phyloP scores from a whole-genome alignment of 208 protist genomes.

The Leishmania major region DNA sequence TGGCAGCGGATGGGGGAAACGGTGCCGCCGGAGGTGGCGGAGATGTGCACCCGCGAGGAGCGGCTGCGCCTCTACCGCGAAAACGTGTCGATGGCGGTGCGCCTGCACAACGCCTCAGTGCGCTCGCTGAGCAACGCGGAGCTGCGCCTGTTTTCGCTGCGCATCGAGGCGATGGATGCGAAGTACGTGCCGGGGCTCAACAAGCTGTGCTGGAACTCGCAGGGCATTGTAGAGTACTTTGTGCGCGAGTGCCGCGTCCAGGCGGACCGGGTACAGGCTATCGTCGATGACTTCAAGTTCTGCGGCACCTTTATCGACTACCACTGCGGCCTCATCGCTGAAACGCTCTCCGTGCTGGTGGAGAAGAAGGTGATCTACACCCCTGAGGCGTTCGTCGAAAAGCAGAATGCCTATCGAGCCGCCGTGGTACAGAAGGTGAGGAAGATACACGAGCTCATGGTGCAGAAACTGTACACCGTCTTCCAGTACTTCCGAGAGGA shows the following conservation, averaged over 20 bases:
- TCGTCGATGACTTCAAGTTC: conserved; percentile 96
- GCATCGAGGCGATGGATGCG: conserved; percentile 91
- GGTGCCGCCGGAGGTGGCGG: conserved; percentile 81
- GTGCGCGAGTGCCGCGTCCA: conserved; percentile 92
- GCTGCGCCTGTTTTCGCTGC: conserved; percentile 93
- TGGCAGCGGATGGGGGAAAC: conserved; percentile 92
- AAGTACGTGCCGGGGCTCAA: conserved; percentile 93
- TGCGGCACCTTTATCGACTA: conserved; percentile 84
- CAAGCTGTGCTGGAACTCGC: conserved; percentile 95
- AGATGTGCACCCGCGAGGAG: conserved; percentile 92
- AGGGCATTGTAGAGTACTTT: conserved; percentile 96
- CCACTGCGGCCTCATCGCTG: conserved; percentile 90
- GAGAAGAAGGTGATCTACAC: conserved; percentile 95
- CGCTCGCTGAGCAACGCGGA: conserved; percentile 89
- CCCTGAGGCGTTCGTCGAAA: conserved; percentile 82
- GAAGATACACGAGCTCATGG: conserved; percentile 84
- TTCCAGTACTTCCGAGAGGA: conserved; percentile 95
- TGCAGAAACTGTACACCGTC: conserved; percentile 74
- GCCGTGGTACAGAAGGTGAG: conserved; percentile 77
- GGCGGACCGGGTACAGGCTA: conserved; percentile 76
- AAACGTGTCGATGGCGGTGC: conserved; percentile 94
- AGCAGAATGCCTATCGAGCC: conserved; percentile 85
- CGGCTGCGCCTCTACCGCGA: conserved; percentile 95
- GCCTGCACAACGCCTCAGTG: conserved; percentile 96
- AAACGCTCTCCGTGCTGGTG: conserved; percentile 94